Conservation (phyloP, 2,329 filamentous ascomycete species). For the Chaetomium strumarium region DNA sequence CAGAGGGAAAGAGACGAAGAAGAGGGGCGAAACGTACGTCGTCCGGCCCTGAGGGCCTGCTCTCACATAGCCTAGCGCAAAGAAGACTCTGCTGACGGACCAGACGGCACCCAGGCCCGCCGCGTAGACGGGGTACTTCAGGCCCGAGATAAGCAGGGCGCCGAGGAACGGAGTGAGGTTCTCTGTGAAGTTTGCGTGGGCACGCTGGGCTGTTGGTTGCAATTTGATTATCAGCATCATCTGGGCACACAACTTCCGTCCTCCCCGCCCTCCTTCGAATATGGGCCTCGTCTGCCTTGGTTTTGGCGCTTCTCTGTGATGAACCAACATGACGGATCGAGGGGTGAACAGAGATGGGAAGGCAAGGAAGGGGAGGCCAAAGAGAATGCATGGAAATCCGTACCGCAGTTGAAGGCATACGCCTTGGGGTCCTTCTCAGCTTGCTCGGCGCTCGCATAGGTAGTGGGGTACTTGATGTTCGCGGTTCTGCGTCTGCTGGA, state of each 20-base stretch:
- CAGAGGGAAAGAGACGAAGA: not conserved
- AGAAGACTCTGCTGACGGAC: slow-evolving; percentile 47
- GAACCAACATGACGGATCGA: not conserved
- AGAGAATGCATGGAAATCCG: slow-evolving; percentile 11
- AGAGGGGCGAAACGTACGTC: slow-evolving; percentile 23
- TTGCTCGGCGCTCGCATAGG: slow-evolving; percentile 50
- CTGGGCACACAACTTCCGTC: not conserved
- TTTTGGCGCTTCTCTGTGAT: too few species aligned
- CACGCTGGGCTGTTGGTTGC: slow-evolving; percentile 44
- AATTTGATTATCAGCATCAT: not conserved
- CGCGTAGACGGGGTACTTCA: slow-evolving; percentile 46
- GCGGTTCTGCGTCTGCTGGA: slow-evolving; percentile 45
- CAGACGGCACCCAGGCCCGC: slow-evolving; percentile 47
- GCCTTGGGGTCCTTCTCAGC: slow-evolving; percentile 50
- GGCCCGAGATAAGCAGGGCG: slow-evolving; percentile 49
- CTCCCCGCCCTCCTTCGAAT: not conserved
- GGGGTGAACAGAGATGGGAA: not conserved
- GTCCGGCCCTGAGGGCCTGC: slow-evolving; percentile 41
- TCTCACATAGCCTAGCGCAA: slow-evolving; percentile 49
- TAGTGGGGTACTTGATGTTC: slow-evolving; percentile 50
- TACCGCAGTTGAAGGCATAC: slow-evolving; percentile 58
- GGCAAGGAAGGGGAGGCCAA: not conserved
- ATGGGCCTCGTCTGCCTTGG: too few species aligned
- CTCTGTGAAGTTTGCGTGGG: slow-evolving; percentile 60
- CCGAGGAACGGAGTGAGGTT: slow-evolving; percentile 50